phyloP scores from a whole-genome alignment of 2,329 filamentous ascomycete genomes.

The Claviceps digitariae region DNA sequence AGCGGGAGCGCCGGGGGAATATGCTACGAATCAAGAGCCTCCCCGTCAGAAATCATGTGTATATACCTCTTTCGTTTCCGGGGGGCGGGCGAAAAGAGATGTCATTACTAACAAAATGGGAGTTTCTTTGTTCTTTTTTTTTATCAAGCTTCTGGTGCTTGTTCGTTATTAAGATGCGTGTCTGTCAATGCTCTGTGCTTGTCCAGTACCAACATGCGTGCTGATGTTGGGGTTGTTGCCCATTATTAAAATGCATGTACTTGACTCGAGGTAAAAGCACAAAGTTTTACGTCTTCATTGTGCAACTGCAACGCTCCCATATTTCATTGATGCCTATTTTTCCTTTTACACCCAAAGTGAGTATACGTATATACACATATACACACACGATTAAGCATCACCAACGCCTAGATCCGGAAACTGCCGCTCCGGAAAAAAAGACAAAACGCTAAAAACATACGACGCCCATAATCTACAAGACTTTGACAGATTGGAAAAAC shows the following conservation, averaged over 20 bases:
- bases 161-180: not conserved
- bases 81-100: conserved; percentile 17
- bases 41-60: conserved; percentile 14
- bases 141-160: not conserved
- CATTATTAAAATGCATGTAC: too few species aligned
- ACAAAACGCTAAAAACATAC: not conserved
- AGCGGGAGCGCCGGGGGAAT: not conserved
- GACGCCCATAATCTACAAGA: conserved; percentile 25
- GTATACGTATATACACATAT: not conserved
- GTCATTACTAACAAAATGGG: conserved; percentile 1
- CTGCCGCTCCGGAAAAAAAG: too few species aligned
- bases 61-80: conserved; percentile 21
- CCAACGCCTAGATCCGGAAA: not conserved
- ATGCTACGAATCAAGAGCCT: not conserved
- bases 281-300: too few species aligned
- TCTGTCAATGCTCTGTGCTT: too few species aligned
- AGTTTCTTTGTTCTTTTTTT: conserved; percentile 6
- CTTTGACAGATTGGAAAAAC: conserved; percentile 56
- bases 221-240: too few species aligned
- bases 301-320: not conserved
- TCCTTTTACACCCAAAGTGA: not conserved
- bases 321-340: not conserved
- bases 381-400: not conserved
- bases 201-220: too few species aligned
- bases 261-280: not conserved